Evolutionary conservation across 352 stramenopile genomes (phyloP).

Genomic region (Phytophthora fragariae): DNA sequence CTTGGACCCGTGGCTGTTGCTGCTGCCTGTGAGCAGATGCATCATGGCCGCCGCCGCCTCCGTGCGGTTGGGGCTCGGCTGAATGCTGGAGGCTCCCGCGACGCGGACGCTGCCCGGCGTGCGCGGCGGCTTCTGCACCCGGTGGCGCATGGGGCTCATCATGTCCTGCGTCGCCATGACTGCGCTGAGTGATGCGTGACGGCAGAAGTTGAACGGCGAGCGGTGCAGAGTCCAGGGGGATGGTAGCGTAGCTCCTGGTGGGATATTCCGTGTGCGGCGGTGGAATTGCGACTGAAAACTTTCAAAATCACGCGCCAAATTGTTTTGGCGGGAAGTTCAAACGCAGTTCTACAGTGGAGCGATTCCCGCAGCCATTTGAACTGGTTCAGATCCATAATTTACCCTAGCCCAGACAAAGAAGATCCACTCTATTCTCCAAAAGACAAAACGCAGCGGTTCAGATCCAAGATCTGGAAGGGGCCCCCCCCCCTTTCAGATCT

Average conservation of each 20-base stretch:
- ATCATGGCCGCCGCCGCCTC: constrained; percentile 85
- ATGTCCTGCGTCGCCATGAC: constrained; percentile 46
- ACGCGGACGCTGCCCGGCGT: constrained; percentile 38
- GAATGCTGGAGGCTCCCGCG: constrained; percentile 39
- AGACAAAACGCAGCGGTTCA: no score
- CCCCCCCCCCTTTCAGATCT: no score
- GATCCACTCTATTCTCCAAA: no score
- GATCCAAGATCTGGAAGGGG: no score
- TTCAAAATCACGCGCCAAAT: constrained; percentile 21
- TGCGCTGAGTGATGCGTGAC: constrained; percentile 6
- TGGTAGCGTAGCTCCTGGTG: background rate
- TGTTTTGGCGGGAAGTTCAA: background rate
- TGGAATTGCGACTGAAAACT: background rate
- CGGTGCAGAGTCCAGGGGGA: background rate
- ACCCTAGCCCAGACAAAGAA: no score
- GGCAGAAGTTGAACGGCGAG: background rate
- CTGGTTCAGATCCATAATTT: no score
- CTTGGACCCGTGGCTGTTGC: constrained; percentile 16
- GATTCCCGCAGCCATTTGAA: no score
- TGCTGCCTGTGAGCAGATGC: constrained; percentile 60
- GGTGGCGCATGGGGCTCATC: constrained; percentile 53
- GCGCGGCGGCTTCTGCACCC: constrained; percentile 19
- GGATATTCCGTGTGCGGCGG: background rate
- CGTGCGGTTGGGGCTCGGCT: constrained; percentile 81
- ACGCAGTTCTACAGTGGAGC: background rate